These are phyloP conservation scores for Angophora floribunda DNA, from an alignment of 345 rosid genomes.

Conservation along the genomic window DNA sequence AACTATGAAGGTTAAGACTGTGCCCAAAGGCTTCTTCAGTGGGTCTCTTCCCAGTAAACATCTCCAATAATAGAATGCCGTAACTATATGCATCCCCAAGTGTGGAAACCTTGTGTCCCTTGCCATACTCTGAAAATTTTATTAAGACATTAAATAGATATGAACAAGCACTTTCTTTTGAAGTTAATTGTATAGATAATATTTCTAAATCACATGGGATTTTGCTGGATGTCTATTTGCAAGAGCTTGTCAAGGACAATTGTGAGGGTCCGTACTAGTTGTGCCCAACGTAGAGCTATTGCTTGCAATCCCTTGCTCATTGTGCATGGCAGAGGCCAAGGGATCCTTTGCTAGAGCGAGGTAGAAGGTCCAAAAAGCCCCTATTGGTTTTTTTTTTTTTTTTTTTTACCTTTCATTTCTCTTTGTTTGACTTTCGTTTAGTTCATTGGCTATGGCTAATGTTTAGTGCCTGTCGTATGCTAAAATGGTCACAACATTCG, in stretches of 20 bases:
- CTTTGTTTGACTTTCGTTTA: neutral
- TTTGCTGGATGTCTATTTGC: neutral
- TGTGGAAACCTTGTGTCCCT: neutral
- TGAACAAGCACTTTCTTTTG: neutral
- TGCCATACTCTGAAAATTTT: neutral
- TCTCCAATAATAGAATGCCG: neutral
- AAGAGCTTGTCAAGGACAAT: neutral
- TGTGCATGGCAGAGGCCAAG: too few species aligned
- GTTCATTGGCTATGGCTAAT: neutral
- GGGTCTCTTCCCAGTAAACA: neutral
- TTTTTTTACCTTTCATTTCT: neutral
- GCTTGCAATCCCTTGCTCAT: too few species aligned
- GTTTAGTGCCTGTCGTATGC: neutral
- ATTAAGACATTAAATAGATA: neutral
- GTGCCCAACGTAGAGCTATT: neutral
- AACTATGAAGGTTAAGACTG: neutral
- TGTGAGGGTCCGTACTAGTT: neutral
- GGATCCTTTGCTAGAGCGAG: neutral
- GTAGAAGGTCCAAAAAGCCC: neutral
- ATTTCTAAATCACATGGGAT: neutral
- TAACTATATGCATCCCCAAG: neutral
- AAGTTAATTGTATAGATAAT: neutral
- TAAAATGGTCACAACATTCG: neutral
- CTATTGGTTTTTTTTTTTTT: too few species aligned
- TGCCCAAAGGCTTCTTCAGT: neutral